phyloP scores from a whole-genome alignment of 2,329 filamentous ascomycete genomes.

The Drechslera avenae region DNA sequence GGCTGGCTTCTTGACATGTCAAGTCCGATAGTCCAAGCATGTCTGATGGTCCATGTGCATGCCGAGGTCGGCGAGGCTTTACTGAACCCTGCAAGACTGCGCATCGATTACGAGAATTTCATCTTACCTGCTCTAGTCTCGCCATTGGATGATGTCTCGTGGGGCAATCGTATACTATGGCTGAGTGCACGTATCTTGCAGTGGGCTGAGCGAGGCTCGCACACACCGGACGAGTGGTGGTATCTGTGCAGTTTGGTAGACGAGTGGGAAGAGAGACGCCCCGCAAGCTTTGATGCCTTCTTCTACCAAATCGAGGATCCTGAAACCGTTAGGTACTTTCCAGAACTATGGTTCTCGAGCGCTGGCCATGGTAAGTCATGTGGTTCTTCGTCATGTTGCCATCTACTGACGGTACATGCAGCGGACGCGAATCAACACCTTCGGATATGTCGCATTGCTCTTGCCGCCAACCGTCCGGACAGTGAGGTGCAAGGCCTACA shows the following conservation, averaged over 20 bases:
- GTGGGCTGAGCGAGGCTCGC: constrained; percentile 10
- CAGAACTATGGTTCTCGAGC: constrained; percentile 24
- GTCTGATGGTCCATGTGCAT: constrained; percentile 25
- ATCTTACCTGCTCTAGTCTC: constrained; percentile 8
- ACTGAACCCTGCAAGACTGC: constrained; percentile 16
- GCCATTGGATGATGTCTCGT: constrained; percentile 18
- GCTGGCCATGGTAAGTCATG: constrained; percentile 22
- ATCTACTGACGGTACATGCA: constrained; percentile 4
- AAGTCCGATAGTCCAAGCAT: constrained; percentile 22
- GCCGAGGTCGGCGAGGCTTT: constrained; percentile 21
- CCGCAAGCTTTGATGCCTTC: constrained; percentile 20
- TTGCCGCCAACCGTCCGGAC: constrained; percentile 12
- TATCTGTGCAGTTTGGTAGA: constrained; percentile 18
- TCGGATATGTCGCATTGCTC: constrained; percentile 20
- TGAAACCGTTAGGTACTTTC: constrained; percentile 4
- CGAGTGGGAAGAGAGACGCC: constrained; percentile 25
- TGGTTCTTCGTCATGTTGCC: not conserved
- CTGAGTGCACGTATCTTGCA: constrained; percentile 23
- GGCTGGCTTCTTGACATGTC: constrained; percentile 21
- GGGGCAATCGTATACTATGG: constrained; percentile 28
- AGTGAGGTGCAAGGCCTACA: not conserved
- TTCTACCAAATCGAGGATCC: constrained; percentile 15
- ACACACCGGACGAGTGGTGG: constrained; percentile 14
- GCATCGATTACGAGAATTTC: constrained; percentile 18
- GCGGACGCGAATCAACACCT: constrained; percentile 26